Percentiles rank a stretch among this genome's conserved stretches.
These are phyloP conservation scores for Trichoderma sp. DNA, from an alignment of 2,329 filamentous ascomycete species.

Conservation along the genomic window DNA sequence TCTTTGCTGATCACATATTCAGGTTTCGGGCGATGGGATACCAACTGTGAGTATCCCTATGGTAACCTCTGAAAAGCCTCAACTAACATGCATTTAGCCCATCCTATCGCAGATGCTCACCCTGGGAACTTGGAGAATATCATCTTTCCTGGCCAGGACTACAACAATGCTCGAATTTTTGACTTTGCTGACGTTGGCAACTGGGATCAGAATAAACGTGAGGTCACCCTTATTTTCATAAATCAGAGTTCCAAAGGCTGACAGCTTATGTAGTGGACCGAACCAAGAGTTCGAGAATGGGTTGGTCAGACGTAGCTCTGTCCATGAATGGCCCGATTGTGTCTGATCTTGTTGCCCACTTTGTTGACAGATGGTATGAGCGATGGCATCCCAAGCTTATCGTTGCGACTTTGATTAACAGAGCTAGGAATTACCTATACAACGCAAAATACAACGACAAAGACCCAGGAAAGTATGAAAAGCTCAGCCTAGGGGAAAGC, in stretches of 20 bases:
- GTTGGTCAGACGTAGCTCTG: conserved; percentile 86
- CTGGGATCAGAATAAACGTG: conserved; percentile 80
- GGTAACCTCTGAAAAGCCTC: background rate
- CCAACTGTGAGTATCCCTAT: conserved; percentile 60
- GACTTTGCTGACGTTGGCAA: conserved; percentile 79
- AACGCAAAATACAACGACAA: conserved; percentile 72
- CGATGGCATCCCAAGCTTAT: background rate
- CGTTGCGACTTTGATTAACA: background rate
- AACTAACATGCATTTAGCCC: conserved; percentile 47
- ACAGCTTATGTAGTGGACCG: conserved; percentile 62
- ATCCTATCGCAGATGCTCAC: conserved; percentile 83
- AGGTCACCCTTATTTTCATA: conserved; percentile 30
- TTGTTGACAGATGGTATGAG: conserved; percentile 74
- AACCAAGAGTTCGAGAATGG: conserved; percentile 80
- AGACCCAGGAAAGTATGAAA: conserved; percentile 56
- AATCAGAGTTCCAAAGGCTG: background rate
- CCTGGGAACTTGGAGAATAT: conserved; percentile 75
- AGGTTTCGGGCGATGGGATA: conserved; percentile 86
- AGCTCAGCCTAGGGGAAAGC: conserved; percentile 44
- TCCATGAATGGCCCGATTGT: conserved; percentile 76
- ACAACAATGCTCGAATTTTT: conserved; percentile 84
- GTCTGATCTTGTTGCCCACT: conserved; percentile 75
- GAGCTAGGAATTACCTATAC: conserved; percentile 76
- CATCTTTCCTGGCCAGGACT: conserved; percentile 88
- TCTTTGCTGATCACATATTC: background rate